phyloP scores from a whole-genome alignment of 2,329 filamentous ascomycete genomes.

The Aspergillaceae sp. region DNA sequence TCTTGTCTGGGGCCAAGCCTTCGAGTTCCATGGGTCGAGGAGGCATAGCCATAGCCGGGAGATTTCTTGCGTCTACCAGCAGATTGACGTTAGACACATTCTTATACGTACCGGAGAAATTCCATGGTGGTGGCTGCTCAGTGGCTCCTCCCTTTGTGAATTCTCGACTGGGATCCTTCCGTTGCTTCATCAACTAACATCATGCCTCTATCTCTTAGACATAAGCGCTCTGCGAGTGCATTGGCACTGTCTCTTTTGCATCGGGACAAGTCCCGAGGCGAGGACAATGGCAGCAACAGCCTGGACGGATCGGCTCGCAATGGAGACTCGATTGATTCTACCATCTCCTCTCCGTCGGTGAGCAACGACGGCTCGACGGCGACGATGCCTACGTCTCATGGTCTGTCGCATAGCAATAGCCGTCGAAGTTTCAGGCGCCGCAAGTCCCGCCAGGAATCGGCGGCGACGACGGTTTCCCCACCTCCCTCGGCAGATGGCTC shows the following conservation, averaged over 20 bases:
- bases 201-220: slow-evolving; percentile 25
- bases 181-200: slow-evolving; percentile 10
- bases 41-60: neutral
- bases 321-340: slow-evolving; percentile 19
- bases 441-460: slow-evolving; percentile 19
- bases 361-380: slow-evolving; percentile 15
- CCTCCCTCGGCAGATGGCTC: slow-evolving; percentile 15
- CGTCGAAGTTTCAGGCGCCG: slow-evolving; percentile 22
- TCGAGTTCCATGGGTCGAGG: slow-evolving; percentile 14
- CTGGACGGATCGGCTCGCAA: slow-evolving; percentile 13
- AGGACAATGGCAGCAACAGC: slow-evolving; percentile 25
- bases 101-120: no score
- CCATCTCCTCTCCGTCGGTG: slow-evolving; percentile 14
- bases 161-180: neutral
- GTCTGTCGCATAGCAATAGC: slow-evolving; percentile 12
- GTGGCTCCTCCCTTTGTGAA: no score
- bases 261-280: slow-evolving; percentile 42
- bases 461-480: slow-evolving; percentile 4
- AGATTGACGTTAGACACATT: no score
- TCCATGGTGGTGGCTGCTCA: no score
- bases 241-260: slow-evolving; percentile 48
- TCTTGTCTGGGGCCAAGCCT: slow-evolving; percentile 1
- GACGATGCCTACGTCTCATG: neutral
- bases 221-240: slow-evolving; percentile 48
- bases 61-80: no score